phyloP scores from a whole-genome alignment of 805 yeast species.

The Starmerella sirachaensis region DNA sequence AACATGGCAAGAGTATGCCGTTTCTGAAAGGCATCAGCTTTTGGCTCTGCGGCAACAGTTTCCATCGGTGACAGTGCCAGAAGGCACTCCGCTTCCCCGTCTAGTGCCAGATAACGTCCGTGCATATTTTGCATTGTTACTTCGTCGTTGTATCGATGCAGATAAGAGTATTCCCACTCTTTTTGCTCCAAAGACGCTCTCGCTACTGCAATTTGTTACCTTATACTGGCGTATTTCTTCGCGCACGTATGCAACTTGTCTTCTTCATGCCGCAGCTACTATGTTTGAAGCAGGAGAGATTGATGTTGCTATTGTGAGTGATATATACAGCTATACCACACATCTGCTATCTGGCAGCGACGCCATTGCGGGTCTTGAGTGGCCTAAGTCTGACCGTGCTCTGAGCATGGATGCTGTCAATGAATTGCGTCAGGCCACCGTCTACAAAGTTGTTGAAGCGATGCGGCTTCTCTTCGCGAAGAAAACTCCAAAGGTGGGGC shows the following conservation, averaged over 20 bases:
- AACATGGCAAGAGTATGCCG: conserved; percentile 35
- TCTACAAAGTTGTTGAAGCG: conserved; percentile 36
- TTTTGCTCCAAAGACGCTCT: conserved; percentile 8
- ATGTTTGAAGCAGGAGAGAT: conserved; percentile 3
- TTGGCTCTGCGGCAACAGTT: conserved; percentile 20
- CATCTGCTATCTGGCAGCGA: conserved; percentile 3
- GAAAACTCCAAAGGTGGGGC: conserved; percentile 47
- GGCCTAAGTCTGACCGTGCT: conserved; percentile 14
- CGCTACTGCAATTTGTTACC: conserved; percentile 11
- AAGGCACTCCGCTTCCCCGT: not conserved
- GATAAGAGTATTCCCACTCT: conserved; percentile 13
- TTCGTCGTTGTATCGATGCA: conserved; percentile 34
- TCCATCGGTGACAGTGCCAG: not conserved
- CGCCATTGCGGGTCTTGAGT: too few relatives aligned
- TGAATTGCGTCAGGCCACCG: conserved; percentile 36
- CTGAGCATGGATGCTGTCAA: conserved; percentile 24
- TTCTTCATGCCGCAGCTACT: conserved; percentile 6
- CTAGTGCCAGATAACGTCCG: conserved; percentile 33
- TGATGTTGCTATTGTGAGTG: conserved; percentile 1
- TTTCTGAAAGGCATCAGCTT: conserved; percentile 26
- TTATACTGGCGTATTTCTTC: conserved; percentile 14
- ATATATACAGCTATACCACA: conserved; percentile 8
- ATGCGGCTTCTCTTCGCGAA: conserved; percentile 29
- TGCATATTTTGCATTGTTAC: conserved; percentile 32
- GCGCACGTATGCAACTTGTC: conserved; percentile 6